Evolutionary conservation across 1,284 basidiomycete species (phyloP), one percentile per base, ranked within the genome.

Genomic region (Puccinia polysora): DNA sequence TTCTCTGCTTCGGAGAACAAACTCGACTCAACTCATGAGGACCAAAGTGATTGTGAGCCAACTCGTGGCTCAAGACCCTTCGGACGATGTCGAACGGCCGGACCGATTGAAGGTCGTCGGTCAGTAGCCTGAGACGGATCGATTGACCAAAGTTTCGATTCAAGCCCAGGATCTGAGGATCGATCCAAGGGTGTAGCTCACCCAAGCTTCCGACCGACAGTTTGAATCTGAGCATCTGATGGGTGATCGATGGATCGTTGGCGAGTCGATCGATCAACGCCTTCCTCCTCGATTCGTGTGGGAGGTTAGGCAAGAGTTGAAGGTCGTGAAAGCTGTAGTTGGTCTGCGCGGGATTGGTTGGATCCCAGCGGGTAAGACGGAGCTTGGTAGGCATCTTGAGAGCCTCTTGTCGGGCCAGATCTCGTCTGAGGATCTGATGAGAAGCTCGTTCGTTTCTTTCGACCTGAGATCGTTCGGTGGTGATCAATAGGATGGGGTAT

Each of bases 1-100:
- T n/a, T n/a, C n/a, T n/a, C n/a, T n/a, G n/a, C n/a, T n/a, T n/a
- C n/a, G n/a, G n/a, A n/a, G n/a, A n/a, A n/a, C n/a, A n/a, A n/a
- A n/a, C n/a, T 38, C 15, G 34, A 56, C 65, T 67, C 30, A 63
- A 67, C 65, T 55, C 38, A 52, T 67, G 65, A 15, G 50, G 65
- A 7, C 65, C 65, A 28, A 55, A 67, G 6, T 25, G 12, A 53
- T 67, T 67, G n/a, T 67, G 65, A 14, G 65, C 65, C 6, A 67
- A 34, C 38, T 67, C 65, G 52, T 67, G 65, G 50, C 65, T 43
- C 28, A 67, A 38, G 5, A 67, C 65, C n/a, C 65, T 56, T 45
- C 65, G 38, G 34, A 67, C 65, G 36, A 67, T 56, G 4, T 49
- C 28, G 38, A 55, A 67, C 5, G 65, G 53, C 15, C 65, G 34